Evolutionary conservation across 768 basidiomycete species (phyloP).

Genomic region (Boletus bicolor): DNA sequence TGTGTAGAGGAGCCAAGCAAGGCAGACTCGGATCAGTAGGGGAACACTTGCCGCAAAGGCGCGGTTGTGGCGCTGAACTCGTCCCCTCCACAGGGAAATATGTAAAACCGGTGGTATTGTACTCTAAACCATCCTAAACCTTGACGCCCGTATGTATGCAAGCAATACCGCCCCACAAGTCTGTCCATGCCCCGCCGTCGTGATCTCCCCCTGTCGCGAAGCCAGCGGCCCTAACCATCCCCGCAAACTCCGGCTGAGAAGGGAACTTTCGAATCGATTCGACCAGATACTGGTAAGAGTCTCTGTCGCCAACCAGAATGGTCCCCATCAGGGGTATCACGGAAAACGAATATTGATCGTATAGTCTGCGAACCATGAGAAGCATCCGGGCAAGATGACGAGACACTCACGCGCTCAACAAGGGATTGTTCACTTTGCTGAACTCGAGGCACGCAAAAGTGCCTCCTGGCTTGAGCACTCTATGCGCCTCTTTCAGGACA

Average conservation of each 20-base stretch:
- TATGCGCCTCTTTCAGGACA: constrained; percentile 84
- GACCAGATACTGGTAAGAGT: constrained; percentile 95
- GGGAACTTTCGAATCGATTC: constrained; percentile 97
- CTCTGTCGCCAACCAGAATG: constrained; percentile 90
- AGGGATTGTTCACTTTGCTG: constrained; percentile 84
- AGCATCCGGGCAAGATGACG: neutral
- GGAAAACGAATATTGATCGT: constrained; percentile 94
- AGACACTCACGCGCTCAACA: constrained; percentile 73
- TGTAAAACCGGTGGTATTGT: neutral
- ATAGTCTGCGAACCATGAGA: constrained; percentile 52
- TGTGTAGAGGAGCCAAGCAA: constrained; percentile 19
- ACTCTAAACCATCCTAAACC: constrained; percentile 37
- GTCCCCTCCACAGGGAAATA: neutral
- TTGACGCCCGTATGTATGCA: constrained; percentile 85
- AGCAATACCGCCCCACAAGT: constrained; percentile 87
- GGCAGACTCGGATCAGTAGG: constrained; percentile 9
- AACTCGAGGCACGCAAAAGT: constrained; percentile 96
- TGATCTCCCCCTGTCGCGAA: constrained; percentile 70
- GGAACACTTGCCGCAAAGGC: constrained; percentile 20
- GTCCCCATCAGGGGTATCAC: constrained; percentile 95
- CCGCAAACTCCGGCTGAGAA: constrained; percentile 79
- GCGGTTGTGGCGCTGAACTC: constrained; percentile 29
- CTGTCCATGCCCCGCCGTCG: constrained; percentile 81
- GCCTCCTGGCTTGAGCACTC: constrained; percentile 95
- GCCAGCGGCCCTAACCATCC: constrained; percentile 85